Evolutionary conservation across 108 stramenopile species (phyloP).

Genomic region (Nannochloropsis gaditana): DNA sequence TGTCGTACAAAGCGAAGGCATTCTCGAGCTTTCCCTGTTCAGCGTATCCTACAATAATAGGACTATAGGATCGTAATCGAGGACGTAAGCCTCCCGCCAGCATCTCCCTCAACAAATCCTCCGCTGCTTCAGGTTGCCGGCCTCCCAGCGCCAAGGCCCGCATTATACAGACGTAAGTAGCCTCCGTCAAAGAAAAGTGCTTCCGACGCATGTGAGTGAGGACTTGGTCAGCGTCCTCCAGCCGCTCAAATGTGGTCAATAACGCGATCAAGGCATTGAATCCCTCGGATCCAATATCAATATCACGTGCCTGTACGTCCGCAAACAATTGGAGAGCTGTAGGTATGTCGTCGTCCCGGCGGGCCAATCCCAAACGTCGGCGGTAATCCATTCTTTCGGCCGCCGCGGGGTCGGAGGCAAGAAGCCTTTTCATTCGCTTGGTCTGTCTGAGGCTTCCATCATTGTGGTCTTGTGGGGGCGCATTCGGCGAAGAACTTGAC

Average conservation of each 20-base stretch:
- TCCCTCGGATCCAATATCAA: neutral
- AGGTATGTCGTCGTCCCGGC: neutral
- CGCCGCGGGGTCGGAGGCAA: neutral
- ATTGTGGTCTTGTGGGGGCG: neutral
- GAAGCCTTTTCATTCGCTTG: conserved; percentile 15
- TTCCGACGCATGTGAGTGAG: neutral
- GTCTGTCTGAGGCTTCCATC: neutral
- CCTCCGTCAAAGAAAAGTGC: neutral
- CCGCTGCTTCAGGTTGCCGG: neutral
- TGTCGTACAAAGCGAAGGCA: neutral
- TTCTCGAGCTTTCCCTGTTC: neutral
- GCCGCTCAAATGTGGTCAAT: neutral
- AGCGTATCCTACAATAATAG: conserved; percentile 10
- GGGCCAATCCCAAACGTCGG: neutral
- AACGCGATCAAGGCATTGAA: conserved; percentile 3
- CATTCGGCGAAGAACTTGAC: neutral
- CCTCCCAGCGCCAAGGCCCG: neutral
- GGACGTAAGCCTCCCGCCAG: neutral
- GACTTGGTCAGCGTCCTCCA: neutral
- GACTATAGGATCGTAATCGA: neutral
- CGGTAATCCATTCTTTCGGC: conserved; percentile 14
- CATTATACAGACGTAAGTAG: neutral
- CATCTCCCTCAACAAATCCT: neutral
- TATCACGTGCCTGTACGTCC: neutral
- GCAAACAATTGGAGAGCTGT: neutral